Evolutionary conservation across 306 rosid genomes (phyloP).

Genomic region (Macrotyloma uniflorum): DNA sequence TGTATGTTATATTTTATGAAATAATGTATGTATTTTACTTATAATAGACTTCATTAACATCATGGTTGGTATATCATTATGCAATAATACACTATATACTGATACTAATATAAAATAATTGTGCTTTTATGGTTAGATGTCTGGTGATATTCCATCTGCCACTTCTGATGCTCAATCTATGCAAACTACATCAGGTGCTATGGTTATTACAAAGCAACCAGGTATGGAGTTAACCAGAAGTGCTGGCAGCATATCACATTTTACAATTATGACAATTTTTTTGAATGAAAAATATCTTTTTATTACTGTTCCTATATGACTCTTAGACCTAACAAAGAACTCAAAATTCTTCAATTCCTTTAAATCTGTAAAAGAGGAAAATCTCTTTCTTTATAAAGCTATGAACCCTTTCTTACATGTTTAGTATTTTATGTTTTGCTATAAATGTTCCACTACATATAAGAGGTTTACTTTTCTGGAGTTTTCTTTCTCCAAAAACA

Average conservation of each 20-base stretch:
- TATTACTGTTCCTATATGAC: slow-evolving; percentile 60
- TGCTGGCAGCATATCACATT: slow-evolving; percentile 24
- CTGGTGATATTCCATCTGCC: slow-evolving; percentile 83
- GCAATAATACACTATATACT: neutral
- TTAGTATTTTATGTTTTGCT: neutral
- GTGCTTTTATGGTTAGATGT: slow-evolving; percentile 53
- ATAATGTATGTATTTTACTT: neutral
- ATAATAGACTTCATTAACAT: neutral
- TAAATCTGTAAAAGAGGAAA: neutral
- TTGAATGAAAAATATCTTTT: slow-evolving; percentile 17
- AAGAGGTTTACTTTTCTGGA: neutral
- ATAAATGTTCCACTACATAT: neutral
- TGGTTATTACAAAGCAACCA: slow-evolving; percentile 66
- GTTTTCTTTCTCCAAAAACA: neutral
- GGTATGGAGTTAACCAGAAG: slow-evolving; percentile 51
- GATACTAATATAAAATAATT: neutral
- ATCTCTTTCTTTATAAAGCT: neutral
- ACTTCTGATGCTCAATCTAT: slow-evolving; percentile 82
- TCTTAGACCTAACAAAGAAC: slow-evolving; percentile 70
- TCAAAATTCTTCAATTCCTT: slow-evolving; percentile 44
- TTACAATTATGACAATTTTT: slow-evolving; percentile 26
- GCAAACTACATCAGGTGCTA: slow-evolving; percentile 79
- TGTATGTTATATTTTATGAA: neutral
- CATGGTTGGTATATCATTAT: neutral
- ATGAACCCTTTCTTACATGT: neutral